Conservation (phyloP, 345 rosid species). For the Sisymbrium altissimum region DNA sequence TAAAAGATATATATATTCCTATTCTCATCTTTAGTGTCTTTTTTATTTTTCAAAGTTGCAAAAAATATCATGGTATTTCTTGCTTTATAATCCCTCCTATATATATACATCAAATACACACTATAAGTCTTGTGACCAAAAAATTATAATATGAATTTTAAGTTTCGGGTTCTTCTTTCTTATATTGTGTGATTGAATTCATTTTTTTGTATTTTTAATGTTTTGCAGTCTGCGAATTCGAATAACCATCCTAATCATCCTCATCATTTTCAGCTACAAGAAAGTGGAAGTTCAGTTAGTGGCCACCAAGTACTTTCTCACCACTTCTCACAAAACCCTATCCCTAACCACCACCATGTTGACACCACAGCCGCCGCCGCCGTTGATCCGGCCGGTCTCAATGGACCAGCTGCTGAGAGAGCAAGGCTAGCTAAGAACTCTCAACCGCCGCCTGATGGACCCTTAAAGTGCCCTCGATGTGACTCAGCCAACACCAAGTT, state of each 20-base stretch:
- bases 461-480: conserved; percentile 35
- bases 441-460: conserved; percentile 29
- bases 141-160: neutral
- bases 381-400: conserved; percentile 9
- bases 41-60: conserved; percentile 22
- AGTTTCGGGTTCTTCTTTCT: neutral
- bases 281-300: conserved; percentile 21
- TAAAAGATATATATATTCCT: conserved; percentile 31
- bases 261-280: conserved; percentile 34
- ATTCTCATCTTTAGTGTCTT: conserved; percentile 33
- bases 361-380: neutral
- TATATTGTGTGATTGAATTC: neutral
- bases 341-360: conserved; percentile 28
- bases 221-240: conserved; percentile 30
- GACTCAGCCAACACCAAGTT: conserved; percentile 38
- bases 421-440: conserved; percentile 30
- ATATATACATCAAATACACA: conserved; percentile 15
- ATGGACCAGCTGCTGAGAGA: conserved; percentile 26
- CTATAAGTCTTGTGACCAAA: neutral
- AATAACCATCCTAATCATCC: conserved; percentile 20
- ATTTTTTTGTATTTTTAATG: neutral
- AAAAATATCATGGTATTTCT: conserved; percentile 31
- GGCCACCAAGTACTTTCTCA: conserved; percentile 28
- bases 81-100: conserved; percentile 32
- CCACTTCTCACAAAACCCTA: conserved; percentile 36